Conservation (phyloP, 2,329 filamentous ascomycete genomes). For the Diplodia sapinea region DNA sequence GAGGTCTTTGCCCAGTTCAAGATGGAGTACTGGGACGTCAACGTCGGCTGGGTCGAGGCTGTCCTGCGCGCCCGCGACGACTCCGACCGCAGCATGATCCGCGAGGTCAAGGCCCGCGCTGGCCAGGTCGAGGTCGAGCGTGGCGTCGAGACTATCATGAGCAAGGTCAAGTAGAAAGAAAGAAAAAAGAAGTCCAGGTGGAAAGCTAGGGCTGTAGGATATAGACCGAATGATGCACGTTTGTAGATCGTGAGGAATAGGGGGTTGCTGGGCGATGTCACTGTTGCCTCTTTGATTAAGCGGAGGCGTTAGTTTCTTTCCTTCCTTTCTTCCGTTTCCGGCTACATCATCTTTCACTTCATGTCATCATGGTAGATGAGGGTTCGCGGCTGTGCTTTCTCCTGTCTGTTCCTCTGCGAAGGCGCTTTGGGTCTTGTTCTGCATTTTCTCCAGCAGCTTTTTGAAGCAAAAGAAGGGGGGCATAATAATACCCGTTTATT, state of each 20-base stretch:
- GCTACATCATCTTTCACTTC: neutral
- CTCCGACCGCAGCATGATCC: constrained; percentile 89
- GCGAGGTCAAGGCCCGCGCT: constrained; percentile 84
- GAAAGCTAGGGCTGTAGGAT: neutral
- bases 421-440: neutral
- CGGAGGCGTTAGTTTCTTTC: neutral
- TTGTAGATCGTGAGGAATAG: neutral
- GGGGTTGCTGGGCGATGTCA: neutral
- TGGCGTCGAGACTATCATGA: constrained; percentile 91
- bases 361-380: neutral
- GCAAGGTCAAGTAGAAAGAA: constrained; percentile 72
- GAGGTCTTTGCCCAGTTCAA: constrained; percentile 86
- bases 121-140: constrained; percentile 81
- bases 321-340: neutral
- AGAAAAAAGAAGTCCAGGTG: no score
- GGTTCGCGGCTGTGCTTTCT: neutral
- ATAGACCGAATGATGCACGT: neutral
- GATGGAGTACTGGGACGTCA: constrained; percentile 86
- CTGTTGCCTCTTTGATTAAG: neutral
- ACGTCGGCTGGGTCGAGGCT: constrained; percentile 93
- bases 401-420: neutral
- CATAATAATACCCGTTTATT: neutral
- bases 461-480: neutral
- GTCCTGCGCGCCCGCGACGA: constrained; percentile 87
- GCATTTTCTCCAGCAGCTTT: neutral